phyloP scores from a whole-genome alignment of 805 yeast species.

The Kluyveromyces lactis region DNA sequence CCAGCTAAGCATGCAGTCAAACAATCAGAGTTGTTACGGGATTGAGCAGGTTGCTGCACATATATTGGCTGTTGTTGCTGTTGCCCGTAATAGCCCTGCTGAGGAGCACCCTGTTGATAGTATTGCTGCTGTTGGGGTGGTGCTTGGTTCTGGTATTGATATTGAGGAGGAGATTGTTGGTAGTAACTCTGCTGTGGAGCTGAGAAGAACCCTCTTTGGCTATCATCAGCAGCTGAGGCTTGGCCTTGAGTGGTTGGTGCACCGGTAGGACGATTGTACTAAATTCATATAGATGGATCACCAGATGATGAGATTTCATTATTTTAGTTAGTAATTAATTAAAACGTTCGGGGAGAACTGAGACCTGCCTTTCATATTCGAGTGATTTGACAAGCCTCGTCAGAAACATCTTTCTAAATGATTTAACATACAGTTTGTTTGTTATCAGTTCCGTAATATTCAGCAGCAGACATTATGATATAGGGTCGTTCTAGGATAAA shows the following conservation, averaged over 20 bases:
- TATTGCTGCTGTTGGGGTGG: conserved; percentile 32
- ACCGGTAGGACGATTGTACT: conserved; percentile 23
- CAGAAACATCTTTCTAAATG: no score
- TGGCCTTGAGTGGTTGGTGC: conserved; percentile 18
- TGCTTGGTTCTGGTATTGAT: conserved; percentile 28
- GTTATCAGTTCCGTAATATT: conserved; percentile 7
- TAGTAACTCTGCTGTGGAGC: conserved; percentile 12
- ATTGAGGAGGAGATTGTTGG: conserved; percentile 10
- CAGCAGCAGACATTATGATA: conserved; percentile 9
- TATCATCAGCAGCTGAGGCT: conserved; percentile 6
- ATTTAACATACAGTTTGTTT: conserved; percentile 9
- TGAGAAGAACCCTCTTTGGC: conserved; percentile 6
- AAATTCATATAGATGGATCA: not conserved
- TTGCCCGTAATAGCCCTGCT: conserved; percentile 31
- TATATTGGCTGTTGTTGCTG: conserved; percentile 45
- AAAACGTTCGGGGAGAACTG: no score
- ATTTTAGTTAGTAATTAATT: no score
- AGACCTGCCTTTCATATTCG: no score
- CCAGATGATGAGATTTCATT: no score
- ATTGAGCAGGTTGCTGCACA: conserved; percentile 41
- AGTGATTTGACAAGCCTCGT: no score
- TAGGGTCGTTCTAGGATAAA: no score
- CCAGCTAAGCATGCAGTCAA: conserved; percentile 47
- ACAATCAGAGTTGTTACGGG: conserved; percentile 34
- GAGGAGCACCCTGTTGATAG: conserved; percentile 36